Evolutionary conservation across 2,329 filamentous ascomycete species (phyloP).

Genomic region (Exophiala viscosa): DNA sequence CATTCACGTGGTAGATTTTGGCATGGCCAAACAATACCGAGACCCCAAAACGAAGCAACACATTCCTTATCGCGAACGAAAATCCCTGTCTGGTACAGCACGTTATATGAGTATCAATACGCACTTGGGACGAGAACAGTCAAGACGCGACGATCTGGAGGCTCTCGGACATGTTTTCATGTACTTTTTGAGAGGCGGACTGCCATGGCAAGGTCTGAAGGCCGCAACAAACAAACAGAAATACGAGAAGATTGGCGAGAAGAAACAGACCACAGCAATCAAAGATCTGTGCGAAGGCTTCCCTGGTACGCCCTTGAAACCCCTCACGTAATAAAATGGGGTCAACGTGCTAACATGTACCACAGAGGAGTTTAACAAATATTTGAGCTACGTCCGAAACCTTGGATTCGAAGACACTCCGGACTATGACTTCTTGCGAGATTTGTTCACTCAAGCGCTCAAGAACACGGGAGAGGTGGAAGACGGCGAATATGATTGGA

Average conservation of each 20-base stretch:
- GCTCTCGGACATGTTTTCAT: constrained; percentile 70
- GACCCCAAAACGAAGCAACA: constrained; percentile 99
- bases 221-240: constrained; percentile 84
- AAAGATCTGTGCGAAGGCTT: constrained; percentile 96
- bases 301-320: constrained; percentile 58
- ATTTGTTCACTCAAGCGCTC: constrained; percentile 91
- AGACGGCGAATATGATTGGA: constrained; percentile 99
- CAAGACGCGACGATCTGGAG: constrained; percentile 90
- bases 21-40: constrained; percentile 99
- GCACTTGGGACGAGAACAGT: constrained; percentile 93
- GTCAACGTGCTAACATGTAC: constrained; percentile 31
- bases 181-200: constrained; percentile 64
- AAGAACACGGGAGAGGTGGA: constrained; percentile 93
- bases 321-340: background rate
- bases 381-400: constrained; percentile 94
- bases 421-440: constrained; percentile 95
- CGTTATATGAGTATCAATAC: constrained; percentile 99
- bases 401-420: constrained; percentile 97
- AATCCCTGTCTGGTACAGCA: constrained; percentile 92
- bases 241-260: constrained; percentile 99
- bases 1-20: constrained; percentile 97
- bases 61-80: constrained; percentile 94
- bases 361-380: constrained; percentile 91
- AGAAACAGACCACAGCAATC: constrained; percentile 97
- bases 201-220: constrained; percentile 66